Evolutionary conservation across 2,329 filamentous ascomycete species (phyloP).

Genomic region (Paracamarosporium sp.): DNA sequence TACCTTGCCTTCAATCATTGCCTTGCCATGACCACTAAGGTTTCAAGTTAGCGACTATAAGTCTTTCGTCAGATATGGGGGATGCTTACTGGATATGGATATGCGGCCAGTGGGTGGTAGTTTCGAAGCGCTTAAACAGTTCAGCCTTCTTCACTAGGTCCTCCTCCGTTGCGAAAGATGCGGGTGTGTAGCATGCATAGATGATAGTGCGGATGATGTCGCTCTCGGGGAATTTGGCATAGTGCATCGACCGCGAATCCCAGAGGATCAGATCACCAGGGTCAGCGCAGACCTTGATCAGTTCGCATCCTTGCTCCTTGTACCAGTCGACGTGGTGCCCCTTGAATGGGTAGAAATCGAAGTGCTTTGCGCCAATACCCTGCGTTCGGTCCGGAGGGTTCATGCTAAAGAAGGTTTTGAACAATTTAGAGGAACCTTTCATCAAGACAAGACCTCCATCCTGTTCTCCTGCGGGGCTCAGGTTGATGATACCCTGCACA

Average conservation of each 20-base stretch:
- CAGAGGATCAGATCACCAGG: not conserved
- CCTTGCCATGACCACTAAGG: no score
- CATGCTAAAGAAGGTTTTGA: slow-evolving; percentile 52
- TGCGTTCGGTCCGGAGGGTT: no score
- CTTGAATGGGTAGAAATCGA: slow-evolving; percentile 62
- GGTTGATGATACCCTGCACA: slow-evolving; percentile 55
- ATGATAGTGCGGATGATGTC: slow-evolving; percentile 40
- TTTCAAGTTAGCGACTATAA: not conserved
- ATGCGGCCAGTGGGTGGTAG: slow-evolving; percentile 11
- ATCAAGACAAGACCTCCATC: slow-evolving; percentile 57
- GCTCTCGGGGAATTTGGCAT: slow-evolving; percentile 39
- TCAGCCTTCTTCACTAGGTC: slow-evolving; percentile 12
- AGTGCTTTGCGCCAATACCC: slow-evolving; percentile 58
- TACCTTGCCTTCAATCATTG: slow-evolving; percentile 16
- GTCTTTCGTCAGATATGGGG: no score
- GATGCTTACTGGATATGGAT: slow-evolving; percentile 2
- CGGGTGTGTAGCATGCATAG: not conserved
- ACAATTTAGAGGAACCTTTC: slow-evolving; percentile 51
- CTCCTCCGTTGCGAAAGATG: not conserved
- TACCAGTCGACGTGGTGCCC: slow-evolving; percentile 66
- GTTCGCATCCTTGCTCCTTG: slow-evolving; percentile 64
- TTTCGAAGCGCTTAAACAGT: slow-evolving; percentile 12
- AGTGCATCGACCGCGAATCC: not conserved
- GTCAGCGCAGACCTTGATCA: not conserved
- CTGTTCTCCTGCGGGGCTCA: slow-evolving; percentile 52